phyloP scores from a whole-genome alignment of 305 asterid genomes.

The Euphrasia arctica region DNA sequence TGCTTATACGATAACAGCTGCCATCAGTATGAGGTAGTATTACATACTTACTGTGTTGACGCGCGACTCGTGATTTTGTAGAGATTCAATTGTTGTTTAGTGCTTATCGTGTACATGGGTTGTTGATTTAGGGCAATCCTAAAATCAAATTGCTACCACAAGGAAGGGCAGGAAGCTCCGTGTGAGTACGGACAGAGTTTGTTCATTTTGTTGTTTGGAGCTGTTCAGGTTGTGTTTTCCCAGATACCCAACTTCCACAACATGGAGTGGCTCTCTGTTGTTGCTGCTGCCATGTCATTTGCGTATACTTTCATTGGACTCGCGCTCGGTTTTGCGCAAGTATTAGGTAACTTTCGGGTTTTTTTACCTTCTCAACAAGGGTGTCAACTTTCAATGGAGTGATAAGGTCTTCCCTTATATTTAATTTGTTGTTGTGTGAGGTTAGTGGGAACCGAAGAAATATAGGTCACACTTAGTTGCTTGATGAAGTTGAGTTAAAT shows the following conservation, averaged over 20 bases:
- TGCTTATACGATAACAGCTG: not conserved
- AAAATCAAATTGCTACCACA: not conserved
- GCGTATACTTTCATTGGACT: not conserved
- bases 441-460: too few relatives aligned
- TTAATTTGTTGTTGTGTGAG: too few relatives aligned
- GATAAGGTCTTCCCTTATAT: too few relatives aligned
- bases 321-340: not conserved
- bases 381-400: too few relatives aligned
- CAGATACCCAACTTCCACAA: conserved; percentile 1
- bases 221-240: not conserved
- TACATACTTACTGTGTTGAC: not conserved
- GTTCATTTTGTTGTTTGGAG: conserved; percentile 4
- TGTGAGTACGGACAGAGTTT: not conserved
- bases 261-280: not conserved
- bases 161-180: conserved; percentile 1
- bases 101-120: not conserved
- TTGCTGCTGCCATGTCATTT: not conserved
- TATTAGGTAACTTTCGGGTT: not conserved
- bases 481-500: too few relatives aligned
- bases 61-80: not conserved
- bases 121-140: conserved; percentile 2
- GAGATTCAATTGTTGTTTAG: not conserved
- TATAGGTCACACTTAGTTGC: too few relatives aligned
- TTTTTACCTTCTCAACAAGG: not conserved
- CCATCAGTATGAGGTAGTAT: not conserved